Evolutionary conservation across 495 filamentous ascomycete species (phyloP), one percentile per base, ranked within the genome.

Genomic region (Penicillium chermesinum): DNA sequence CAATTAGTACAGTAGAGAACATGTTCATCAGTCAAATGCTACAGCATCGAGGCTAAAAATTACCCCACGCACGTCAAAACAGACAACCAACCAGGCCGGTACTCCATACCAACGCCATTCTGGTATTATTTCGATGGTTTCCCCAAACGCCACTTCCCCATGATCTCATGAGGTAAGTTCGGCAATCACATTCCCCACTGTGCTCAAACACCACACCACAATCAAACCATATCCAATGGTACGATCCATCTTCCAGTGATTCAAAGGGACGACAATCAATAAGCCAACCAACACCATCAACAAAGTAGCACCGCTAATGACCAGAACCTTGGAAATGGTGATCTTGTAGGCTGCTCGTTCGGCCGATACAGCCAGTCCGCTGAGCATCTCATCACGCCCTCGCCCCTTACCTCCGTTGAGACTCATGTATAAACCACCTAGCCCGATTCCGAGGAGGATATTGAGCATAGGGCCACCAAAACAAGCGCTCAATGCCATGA

Each of bases 381-480:
- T 5, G n/a, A 50, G 9, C 13, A 50, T 53, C 38, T 57, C 51
- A 17, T 50, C 27, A 48, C 35, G 59, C 52, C 39, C 50, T 8
- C 33, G 53, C 52, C 27, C 53, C 17, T 51, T 54, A 2, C 53
- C 45, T 4, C 52, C 22, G 4, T 73, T 69, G 20, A 91, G 64
- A 3, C 83, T 87, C 77, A 96, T 93, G 56, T 88, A 95, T 25
- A 89, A 71, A 1, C 94, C 94, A 16, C 85, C 84, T 7, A 96
- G 66, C 2, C 94, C 94, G 38, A 99, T 89, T 0, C 94, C 94
- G 10, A 99, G 80, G 0, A 99, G 70, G 44, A 99, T 99, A 58
- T 99, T 99, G 18, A 99, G 77, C 88, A 99, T 89, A 0, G 94
- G 94, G 0, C 94, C 94, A 13, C 94, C 94, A 57, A 97, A 97